Conservation (phyloP, 1,284 basidiomycete species). For the Meripilus lineatus region DNA sequence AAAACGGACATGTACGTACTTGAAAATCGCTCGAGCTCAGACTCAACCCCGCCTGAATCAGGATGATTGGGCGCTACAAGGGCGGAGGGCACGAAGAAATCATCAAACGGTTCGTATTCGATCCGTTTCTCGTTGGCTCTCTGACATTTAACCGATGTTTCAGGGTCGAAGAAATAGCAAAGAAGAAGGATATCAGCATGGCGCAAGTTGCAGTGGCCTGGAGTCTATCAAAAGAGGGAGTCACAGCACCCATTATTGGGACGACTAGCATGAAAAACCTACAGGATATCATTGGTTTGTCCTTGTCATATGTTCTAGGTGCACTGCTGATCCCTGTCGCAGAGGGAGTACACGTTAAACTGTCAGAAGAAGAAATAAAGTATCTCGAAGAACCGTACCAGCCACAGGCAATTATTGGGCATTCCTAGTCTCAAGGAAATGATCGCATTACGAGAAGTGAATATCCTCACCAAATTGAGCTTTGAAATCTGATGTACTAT, state of each 20-base stretch:
- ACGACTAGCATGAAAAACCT: conserved; percentile 46
- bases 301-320: background rate
- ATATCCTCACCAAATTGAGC: too few relatives aligned
- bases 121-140: too few relatives aligned
- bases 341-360: conserved; percentile 1
- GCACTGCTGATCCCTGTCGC: too few relatives aligned
- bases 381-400: conserved; percentile 6
- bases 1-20: conserved; percentile 30
- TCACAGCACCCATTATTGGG: conserved; percentile 53
- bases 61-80: too few relatives aligned
- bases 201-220: conserved; percentile 54
- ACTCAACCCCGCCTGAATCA: too few relatives aligned
- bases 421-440: background rate
- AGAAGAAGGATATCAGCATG: conserved; percentile 47
- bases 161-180: conserved; percentile 48
- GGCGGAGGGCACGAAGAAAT: too few relatives aligned
- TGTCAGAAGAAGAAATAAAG: conserved; percentile 7
- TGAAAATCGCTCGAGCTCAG: too few relatives aligned
- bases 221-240: conserved; percentile 34
- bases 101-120: too few relatives aligned
- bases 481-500: too few relatives aligned
- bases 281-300: conserved; percentile 26
- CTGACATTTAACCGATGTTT: too few relatives aligned
- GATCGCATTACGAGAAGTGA: too few relatives aligned
- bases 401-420: conserved; percentile 4